Percentiles rank a stretch among this genome's conserved stretches.
These are phyloP conservation scores for Opeltia flavorubescens DNA, from an alignment of 495 filamentous ascomycete genomes.

Conservation along the genomic window DNA sequence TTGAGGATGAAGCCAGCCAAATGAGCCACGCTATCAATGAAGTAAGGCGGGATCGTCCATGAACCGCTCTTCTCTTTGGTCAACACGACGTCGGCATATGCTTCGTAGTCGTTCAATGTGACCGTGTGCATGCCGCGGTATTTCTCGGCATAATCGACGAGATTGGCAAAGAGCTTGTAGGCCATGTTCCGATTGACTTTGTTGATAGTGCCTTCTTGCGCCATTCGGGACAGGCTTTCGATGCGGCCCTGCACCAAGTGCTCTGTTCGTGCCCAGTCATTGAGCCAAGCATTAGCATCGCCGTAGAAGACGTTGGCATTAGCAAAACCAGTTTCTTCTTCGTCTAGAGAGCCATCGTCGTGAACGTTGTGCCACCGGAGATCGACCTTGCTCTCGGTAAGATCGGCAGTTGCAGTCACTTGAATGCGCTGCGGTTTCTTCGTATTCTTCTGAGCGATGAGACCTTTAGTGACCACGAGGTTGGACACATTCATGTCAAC, in stretches of 20 bases:
- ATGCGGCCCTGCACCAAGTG: constrained; percentile 45
- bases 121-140: constrained; percentile 21
- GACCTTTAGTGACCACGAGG: constrained; percentile 17
- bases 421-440: constrained; percentile 6
- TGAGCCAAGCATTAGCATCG: constrained; percentile 31
- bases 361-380: constrained; percentile 18
- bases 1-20: constrained; percentile 47
- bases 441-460: constrained; percentile 12
- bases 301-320: constrained; percentile 36
- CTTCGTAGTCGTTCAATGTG: constrained; percentile 33
- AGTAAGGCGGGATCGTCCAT: constrained; percentile 25
- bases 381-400: constrained; percentile 19
- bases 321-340: constrained; percentile 16
- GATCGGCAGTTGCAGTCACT: constrained; percentile 24
- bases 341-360: constrained; percentile 17
- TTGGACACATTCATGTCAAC: constrained; percentile 19
- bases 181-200: constrained; percentile 14
- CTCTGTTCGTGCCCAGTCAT: constrained; percentile 35
- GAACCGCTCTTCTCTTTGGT: constrained; percentile 18
- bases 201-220: constrained; percentile 29
- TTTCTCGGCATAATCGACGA: constrained; percentile 19
- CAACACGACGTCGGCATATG: constrained; percentile 25
- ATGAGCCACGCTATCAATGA: constrained; percentile 30
- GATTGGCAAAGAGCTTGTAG: constrained; percentile 18
- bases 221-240: constrained; percentile 32